Evolutionary conservation across 2,329 filamentous ascomycete species (phyloP).

Genomic region (Neonectria faginata): DNA sequence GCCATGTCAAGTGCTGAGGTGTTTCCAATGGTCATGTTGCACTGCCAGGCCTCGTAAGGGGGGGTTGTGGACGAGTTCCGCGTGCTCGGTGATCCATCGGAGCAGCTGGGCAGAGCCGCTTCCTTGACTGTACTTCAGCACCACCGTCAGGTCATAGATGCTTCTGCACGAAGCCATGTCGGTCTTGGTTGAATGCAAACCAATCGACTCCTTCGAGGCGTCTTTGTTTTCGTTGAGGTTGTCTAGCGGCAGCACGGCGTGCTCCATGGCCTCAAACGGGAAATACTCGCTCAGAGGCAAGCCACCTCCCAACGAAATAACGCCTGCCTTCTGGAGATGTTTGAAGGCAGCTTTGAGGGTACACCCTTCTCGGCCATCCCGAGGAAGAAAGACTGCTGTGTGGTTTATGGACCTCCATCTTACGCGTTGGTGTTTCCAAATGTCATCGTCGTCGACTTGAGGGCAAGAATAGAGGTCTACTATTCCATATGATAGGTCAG

Average conservation of each 20-base stretch:
- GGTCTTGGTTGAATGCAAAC: not conserved
- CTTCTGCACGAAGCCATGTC: not conserved
- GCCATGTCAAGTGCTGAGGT: conserved; percentile 75
- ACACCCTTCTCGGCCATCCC: not conserved
- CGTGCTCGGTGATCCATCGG: conserved; percentile 79
- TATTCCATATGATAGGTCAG: no score
- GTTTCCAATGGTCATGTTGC: conserved; percentile 73
- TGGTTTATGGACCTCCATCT: no score
- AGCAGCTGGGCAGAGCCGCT: conserved; percentile 75
- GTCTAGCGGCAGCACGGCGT: not conserved
- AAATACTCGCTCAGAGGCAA: conserved; percentile 12
- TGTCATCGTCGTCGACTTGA: no score
- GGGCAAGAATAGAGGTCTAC: no score
- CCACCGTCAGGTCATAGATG: conserved; percentile 50
- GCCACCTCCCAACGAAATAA: conserved; percentile 9
- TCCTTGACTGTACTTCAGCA: conserved; percentile 79
- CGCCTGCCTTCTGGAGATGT: conserved; percentile 4
- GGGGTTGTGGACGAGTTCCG: conserved; percentile 78
- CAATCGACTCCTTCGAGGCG: not conserved
- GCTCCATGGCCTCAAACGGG: conserved; percentile 6
- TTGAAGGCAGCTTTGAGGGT: conserved; percentile 12
- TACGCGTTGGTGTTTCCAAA: no score
- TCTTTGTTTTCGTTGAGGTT: not conserved
- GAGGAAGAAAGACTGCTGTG: no score
- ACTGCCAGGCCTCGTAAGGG: conserved; percentile 78